Conservation (phyloP, 116 monocot species). For the Iris pallida region DNA sequence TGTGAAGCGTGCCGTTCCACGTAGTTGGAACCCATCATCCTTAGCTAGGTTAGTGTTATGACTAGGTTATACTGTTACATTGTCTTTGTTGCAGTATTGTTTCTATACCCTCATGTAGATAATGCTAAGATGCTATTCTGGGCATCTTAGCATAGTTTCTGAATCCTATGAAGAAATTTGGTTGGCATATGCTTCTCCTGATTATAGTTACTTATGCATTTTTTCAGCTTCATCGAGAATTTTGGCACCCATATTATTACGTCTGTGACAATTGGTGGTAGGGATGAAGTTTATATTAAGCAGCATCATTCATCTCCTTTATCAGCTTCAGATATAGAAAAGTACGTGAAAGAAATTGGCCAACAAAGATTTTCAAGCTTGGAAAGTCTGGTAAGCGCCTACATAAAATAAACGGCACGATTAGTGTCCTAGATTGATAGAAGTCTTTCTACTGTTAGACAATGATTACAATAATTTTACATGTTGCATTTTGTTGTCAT, state of each 20-base stretch:
- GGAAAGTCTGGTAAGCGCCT: slow-evolving; percentile 26
- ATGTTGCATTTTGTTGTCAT: neutral
- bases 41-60: slow-evolving; percentile 74
- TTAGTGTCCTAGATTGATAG: slow-evolving; percentile 11
- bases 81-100: neutral
- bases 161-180: no score
- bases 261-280: slow-evolving; percentile 92
- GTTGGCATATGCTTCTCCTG: no score
- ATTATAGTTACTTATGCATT: no score
- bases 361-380: slow-evolving; percentile 64
- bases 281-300: slow-evolving; percentile 88
- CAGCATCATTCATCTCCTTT: slow-evolving; percentile 78
- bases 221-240: slow-evolving; percentile 76
- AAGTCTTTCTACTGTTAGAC: neutral
- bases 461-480: neutral
- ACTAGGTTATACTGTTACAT: no score
- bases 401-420: slow-evolving; percentile 34
- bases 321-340: slow-evolving; percentile 58
- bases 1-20: slow-evolving; percentile 62
- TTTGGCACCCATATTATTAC: slow-evolving; percentile 87
- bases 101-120: neutral
- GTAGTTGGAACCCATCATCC: slow-evolving; percentile 69
- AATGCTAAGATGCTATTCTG: neutral
- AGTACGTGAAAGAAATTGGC: slow-evolving; percentile 76
- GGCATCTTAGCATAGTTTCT: no score